A percentile compares a stretch with the other conserved stretches of the same genome.
These are phyloP conservation scores for Trichoderma koningiopsis DNA, from an alignment of 2,329 filamentous ascomycete species.

Conservation along the genomic window DNA sequence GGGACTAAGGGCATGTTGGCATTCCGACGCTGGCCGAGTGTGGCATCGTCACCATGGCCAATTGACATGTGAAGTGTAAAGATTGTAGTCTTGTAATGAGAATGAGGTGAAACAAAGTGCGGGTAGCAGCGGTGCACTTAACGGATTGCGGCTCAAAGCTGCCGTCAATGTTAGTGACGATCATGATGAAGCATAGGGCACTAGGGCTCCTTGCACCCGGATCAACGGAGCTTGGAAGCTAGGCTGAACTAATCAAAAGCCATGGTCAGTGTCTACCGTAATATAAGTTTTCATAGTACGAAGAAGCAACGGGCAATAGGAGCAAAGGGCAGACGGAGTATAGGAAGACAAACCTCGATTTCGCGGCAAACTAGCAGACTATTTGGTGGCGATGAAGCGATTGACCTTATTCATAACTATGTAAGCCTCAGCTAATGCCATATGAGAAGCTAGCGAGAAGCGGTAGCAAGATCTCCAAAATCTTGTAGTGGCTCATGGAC, in stretches of 20 bases:
- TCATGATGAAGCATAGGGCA: neutral
- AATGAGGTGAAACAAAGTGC: neutral
- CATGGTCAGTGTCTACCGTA: neutral
- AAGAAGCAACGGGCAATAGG: neutral
- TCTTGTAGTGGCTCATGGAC: neutral
- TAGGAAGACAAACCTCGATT: neutral
- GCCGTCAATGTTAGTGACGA: neutral
- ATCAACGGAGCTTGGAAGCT: neutral
- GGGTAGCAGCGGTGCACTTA: conserved; percentile 9
- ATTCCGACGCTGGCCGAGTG: conserved; percentile 19
- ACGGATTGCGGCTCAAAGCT: neutral
- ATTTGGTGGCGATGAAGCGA: neutral
- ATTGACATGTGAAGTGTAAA: neutral
- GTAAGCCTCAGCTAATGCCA: neutral
- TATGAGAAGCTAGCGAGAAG: neutral
- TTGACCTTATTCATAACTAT: neutral
- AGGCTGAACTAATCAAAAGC: neutral
- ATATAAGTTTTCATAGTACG: neutral
- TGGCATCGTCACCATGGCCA: neutral
- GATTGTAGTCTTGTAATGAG: neutral
- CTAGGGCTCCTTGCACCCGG: neutral
- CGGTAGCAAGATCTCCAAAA: neutral
- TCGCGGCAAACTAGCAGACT: neutral
- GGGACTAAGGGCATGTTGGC: neutral
- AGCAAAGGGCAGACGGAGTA: neutral